Evolutionary conservation across 352 stramenopile species (phyloP).

Genomic region (Globisporangium sylvaticum): DNA sequence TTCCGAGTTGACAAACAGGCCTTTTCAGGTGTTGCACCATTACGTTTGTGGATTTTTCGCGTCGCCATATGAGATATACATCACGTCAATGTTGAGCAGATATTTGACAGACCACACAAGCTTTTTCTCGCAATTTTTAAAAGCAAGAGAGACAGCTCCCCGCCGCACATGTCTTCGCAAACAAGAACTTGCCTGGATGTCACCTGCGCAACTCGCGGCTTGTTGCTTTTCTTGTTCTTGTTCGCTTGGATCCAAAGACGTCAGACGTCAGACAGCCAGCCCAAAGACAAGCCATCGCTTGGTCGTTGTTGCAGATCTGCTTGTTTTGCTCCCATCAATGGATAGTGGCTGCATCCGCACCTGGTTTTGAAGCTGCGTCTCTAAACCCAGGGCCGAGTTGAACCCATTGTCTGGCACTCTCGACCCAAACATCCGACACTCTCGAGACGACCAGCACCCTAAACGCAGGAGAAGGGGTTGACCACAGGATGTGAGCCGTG

Average conservation of each 20-base stretch:
- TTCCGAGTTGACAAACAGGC: not conserved
- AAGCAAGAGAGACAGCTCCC: too few species aligned
- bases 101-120: not conserved
- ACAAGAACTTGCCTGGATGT: too few species aligned
- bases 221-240: too few species aligned
- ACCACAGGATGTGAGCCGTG: not conserved
- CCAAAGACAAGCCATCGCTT: not conserved
- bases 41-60: not conserved
- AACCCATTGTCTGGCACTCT: not conserved
- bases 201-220: too few species aligned
- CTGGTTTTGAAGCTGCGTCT: slow-evolving; percentile 1
- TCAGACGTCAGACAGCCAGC: too few species aligned
- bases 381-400: not conserved
- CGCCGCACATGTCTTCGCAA: too few species aligned
- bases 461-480: not conserved
- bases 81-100: not conserved
- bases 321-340: not conserved
- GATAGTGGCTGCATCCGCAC: slow-evolving; percentile 6
- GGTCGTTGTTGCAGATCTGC: not conserved
- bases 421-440: not conserved
- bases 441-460: not conserved
- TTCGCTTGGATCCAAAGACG: too few species aligned
- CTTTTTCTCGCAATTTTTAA: too few species aligned
- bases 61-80: not conserved
- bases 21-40: not conserved